Evolutionary conservation across 169 alveolate species (phyloP), one percentile per base, ranked within the genome.

Genomic region (Eimeria necatrix): DNA sequence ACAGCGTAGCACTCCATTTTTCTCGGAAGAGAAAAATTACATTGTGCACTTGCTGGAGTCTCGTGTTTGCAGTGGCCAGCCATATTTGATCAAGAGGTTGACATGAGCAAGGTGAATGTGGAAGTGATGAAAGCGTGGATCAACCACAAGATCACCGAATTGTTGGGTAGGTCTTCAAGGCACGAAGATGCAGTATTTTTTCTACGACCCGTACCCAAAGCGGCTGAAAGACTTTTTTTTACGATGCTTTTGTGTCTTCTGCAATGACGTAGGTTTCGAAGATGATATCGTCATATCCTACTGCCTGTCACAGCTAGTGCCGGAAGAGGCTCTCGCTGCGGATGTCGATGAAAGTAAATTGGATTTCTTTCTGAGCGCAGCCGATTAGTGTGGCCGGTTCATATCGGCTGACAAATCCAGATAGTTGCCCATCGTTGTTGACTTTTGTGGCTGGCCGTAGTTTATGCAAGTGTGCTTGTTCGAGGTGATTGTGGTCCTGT

Each of bases 101-200:
- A 96, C 92, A 95, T 96, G 88, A 51, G 87, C 78, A 95, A 90
- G 51, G 97, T 96, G n/a, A 71, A 93, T 49, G 64, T 90, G 61
- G 96, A 96, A 51, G 89, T 94, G n/a, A 91, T 96, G 87, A 91
- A 84, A 32, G 93, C 93, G 10, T 96, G 97, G 97, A 87, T 96
- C 60, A 83, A 90, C 41, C 91, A 88, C 61, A 71, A 78, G 64
- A 91, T 94, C 51, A 95, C 97, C 22, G 87, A 91, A 61, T 70
- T 96, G 46, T 78, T 96, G 41, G 97, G 97, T 74, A 51, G 46
- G 76, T 4, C 59, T 8, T 53, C 24, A 12, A 16, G 12, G 26
- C 18, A 24, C 83, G 83, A n/a, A 22, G 46, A 8, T 68, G 26
- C 20, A 32, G 41, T 32, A 32, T 32, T 32, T 32, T 32, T 32